A percentile compares a stretch with the other conserved stretches of the same genome.
phyloP scores from a whole-genome alignment of 1,139 yeast genomes.

The Pichia sp. region DNA sequence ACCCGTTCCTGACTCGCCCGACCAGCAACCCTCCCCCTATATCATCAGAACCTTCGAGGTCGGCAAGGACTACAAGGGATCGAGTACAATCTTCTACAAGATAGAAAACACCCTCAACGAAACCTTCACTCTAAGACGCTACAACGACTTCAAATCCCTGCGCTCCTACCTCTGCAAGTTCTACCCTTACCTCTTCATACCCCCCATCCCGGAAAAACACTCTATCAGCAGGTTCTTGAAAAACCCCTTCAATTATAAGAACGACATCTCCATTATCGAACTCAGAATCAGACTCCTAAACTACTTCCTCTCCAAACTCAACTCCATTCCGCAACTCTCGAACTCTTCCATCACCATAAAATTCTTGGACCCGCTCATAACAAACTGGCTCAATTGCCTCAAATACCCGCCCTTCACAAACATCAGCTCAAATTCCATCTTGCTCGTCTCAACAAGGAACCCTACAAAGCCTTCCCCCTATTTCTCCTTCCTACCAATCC shows the following conservation, averaged over 20 bases:
- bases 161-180: constrained; percentile 43
- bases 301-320: constrained; percentile 26
- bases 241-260: constrained; percentile 31
- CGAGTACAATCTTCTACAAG: constrained; percentile 29
- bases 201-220: constrained; percentile 61
- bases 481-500: constrained; percentile 31
- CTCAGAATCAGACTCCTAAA: constrained; percentile 29
- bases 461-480: constrained; percentile 34
- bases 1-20: neutral
- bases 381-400: constrained; percentile 27
- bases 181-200: constrained; percentile 50
- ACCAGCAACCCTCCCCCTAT: constrained; percentile 1
- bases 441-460: constrained; percentile 29
- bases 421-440: constrained; percentile 29
- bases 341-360: constrained; percentile 24
- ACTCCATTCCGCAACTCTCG: constrained; percentile 21
- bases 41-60: constrained; percentile 17
- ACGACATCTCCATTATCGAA: constrained; percentile 28
- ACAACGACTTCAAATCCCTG: constrained; percentile 52
- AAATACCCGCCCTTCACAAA: constrained; percentile 30
- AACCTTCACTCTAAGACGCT: constrained; percentile 37
- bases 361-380: constrained; percentile 30
- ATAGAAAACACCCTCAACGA: constrained; percentile 18
- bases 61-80: constrained; percentile 23
- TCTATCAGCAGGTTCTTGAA: constrained; percentile 36